Evolutionary conservation across 331 rosid genomes (phyloP), one percentile per base, ranked within the genome.

Genomic region (Stylosanthes scabra): DNA sequence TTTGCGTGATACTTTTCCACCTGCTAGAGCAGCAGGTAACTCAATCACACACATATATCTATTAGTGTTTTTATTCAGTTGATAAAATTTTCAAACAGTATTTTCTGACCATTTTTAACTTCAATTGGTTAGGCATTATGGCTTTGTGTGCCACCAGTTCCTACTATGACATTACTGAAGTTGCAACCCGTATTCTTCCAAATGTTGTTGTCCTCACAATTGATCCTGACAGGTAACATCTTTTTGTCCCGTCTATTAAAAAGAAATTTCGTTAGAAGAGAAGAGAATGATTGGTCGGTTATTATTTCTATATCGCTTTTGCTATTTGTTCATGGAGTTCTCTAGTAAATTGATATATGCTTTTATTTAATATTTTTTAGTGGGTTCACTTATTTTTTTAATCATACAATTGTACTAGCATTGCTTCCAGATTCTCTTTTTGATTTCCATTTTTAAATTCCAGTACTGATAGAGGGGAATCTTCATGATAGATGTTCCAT

Each of bases 11-110:
- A 92, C 90, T 58, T 92, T 92, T 82, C 86, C 96, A 29, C 98
- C 96, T 59, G 96, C 95, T 64, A 82, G 98, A 65, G 96, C 90
- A 83, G 98, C 98, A 82, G 98, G 98, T 92, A 88, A 72, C 57
- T 28, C 54, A 80, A 68, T 70, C 66, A 58, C 9, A 58, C 9
- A 11, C 63, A 29, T 42, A 10, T 55, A 39, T 78, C 45, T 61
- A 7, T 74, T 66, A 11, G 47, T 59, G 41, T 27, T 60, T 64
- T 63, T 73, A 78, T 62, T 74, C 60, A 41, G 72, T 54, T 67
- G 45, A 67, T 71, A 63, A 74, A 60, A 60, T 63, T 44, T 52
- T 56, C 70, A 56, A 54, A 16, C 63, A 62, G 50, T 78, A 51
- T 54, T 56, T 74, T 69, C 66, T 56, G 41, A 31, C 54, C 76